These are phyloP conservation scores for Paulownia fortunei DNA, from an alignment of 257 asterid species.

Conservation along the genomic window DNA sequence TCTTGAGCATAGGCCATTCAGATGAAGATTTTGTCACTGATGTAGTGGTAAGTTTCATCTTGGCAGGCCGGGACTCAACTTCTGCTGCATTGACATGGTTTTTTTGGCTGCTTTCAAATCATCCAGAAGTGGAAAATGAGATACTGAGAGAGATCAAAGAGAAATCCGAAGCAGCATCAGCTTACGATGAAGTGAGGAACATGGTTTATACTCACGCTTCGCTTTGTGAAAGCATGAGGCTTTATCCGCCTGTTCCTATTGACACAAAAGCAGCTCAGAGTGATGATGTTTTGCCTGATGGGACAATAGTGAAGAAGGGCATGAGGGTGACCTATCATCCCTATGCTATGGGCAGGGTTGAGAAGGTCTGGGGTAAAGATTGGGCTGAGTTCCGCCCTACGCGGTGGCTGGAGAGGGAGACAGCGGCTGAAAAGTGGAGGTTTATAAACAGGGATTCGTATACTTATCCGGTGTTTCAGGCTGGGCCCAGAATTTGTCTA, in stretches of 20 bases:
- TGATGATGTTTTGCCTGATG: constrained; percentile 58
- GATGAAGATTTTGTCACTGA: constrained; percentile 49
- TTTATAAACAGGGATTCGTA: constrained; percentile 29
- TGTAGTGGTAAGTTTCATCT: constrained; percentile 47
- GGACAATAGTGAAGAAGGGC: constrained; percentile 36
- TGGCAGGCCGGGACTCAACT: constrained; percentile 57
- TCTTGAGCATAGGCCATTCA: constrained; percentile 45
- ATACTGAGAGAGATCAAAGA: constrained; percentile 41
- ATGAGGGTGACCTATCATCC: constrained; percentile 33
- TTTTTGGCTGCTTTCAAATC: constrained; percentile 46
- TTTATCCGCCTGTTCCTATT: constrained; percentile 58
- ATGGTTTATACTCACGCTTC: constrained; percentile 60
- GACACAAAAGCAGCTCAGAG: constrained; percentile 41
- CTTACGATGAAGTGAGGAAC: constrained; percentile 54
- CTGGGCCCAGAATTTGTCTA: constrained; percentile 43
- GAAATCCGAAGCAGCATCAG: constrained; percentile 24
- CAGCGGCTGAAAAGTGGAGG: constrained; percentile 24
- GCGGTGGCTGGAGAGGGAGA: constrained; percentile 39
- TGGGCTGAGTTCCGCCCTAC: constrained; percentile 44
- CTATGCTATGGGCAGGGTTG: constrained; percentile 45
- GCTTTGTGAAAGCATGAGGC: constrained; percentile 57
- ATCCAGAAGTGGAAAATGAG: constrained; percentile 40
- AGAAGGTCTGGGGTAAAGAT: constrained; percentile 39
- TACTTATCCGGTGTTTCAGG: constrained; percentile 47
- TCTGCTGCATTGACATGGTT: constrained; percentile 58